Base-by-base conservation (phyloP, 1,284 basidiomycete species). In the Wolfiporia cocos region DNA sequence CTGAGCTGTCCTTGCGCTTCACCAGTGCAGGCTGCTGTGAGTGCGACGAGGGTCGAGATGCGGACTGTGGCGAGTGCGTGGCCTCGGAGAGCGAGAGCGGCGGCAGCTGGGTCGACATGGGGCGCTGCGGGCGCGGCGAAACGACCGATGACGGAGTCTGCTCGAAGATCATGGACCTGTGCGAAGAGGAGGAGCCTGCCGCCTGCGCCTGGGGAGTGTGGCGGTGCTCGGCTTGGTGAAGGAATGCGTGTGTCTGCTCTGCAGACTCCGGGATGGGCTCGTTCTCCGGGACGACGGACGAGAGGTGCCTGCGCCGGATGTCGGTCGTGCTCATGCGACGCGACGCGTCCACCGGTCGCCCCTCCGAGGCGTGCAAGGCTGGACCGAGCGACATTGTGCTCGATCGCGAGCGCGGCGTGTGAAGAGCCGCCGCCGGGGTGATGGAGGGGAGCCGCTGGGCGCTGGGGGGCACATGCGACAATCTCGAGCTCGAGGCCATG, bases 291-390 rank as follows among this genome's bases (percentile, higher is more conserved):
- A 12, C 15, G 24, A 24, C 21, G 33, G 26, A 29, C 31, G 41
- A 38, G 21, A 49, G 49, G 19, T 46, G 47, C 33, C 46, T 50
- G 20, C 50, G 45, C 7, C 51, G 49, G 24, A 55, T 50, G 28
- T 53, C 50, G 9, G 50, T 50, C 26, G 53, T 50, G 42, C 54
- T 55, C 51, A 53, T 47, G 19, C 52, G 44, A 9, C 52, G 47
- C 34, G 43, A 47, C 3, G 46, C 35, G 26, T 55, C 51, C 4
- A 39, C 42, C 3, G 53, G 49, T n/a, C 51, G 48, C 10, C 41
- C 5, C 40, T 37, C 35, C 17, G 43, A 39, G 24, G 42, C 31
- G 18, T 45, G 39, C 10, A 39, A 39, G 15, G 15, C 38, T 21
- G 18, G 37, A 33, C 19, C 40, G 31, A 49, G 41, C 2, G 45